Base-by-base conservation (phyloP, 1,284 basidiomycete genomes). In the Hemileccinum hortonii region DNA sequence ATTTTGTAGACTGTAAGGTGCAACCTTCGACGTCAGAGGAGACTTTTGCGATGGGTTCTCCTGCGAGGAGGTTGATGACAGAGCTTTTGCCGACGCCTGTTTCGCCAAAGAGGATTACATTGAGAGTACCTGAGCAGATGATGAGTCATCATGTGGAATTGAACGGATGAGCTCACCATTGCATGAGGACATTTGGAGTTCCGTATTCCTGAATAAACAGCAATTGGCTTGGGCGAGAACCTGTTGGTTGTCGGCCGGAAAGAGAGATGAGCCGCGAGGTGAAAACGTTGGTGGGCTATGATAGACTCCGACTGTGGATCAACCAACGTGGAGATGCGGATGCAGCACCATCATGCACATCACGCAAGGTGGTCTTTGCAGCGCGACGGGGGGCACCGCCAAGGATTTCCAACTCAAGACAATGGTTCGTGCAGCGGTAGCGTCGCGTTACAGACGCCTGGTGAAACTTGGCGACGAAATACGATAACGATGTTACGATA, bases 21-120 rank as follows among this genome's bases (percentile, higher is more conserved):
- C 67, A 60, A 4, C 56, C 52, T 41, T 56, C 56, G 11, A 58
- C 58, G 18, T 61, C 66, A 6, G 63, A 58, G 10, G 66, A 71
- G 18, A 68, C 56, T 46, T 53, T 61, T 1, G 69, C 69, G 22
- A 71, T 11, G 2, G 44, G 16, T 3, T 44, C 12, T 26, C 56
- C 64, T 2, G 70, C 63, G 12, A 72, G 56, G 21, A 69, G 62
- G 47, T 68, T 72, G 44, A 68, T 53, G 43, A 71, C 57, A 15
- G 69, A 68, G 33, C 69, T 72, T 49, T 72, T 68, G 32, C 69
- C 66, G 38, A 59, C 67, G 2, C 65, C 69, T 2, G 55, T 57
- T 49, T 69, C 67, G 3, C 69, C 65, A 22, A 69, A 67, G 49
- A 67, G 65, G 12, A 67, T 50, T 22, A 67, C 49, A 19, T 68